Base-by-base conservation (phyloP, 176 grass and related monocot genomes). In the Oryza punctata region DNA sequence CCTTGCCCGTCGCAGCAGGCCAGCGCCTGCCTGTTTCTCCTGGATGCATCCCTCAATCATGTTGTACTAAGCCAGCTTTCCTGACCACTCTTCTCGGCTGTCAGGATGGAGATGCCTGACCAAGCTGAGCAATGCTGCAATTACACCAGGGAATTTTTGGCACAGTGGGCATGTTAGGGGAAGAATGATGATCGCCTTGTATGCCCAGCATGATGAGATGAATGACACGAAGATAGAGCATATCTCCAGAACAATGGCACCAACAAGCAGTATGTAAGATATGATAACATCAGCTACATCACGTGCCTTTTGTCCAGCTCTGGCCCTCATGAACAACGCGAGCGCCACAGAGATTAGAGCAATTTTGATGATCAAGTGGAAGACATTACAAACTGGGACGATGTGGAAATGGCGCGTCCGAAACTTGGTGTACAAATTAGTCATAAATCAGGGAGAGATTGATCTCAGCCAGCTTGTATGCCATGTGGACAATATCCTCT, bases 141-240 rank as follows among this genome's bases (percentile, higher is more conserved):
- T 15, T 68, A 18, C 29, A 35, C 65, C 14, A 68, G 29, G 65
- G 29, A 68, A 9, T 0, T 68, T 32, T 18, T 4, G 1, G 33
- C 33, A 38, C 32, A 69, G 7, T 10, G 67, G 67, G 9, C 33
- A 40, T 69, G 32, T 4, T 16, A 38, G 67, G 1, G 4, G 18
- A 69, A 18, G 18, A 19, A 16, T 21, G 8, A 69, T 7, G 67
- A 33, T 68, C 5, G 65, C 19, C 29, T 35, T 68, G 28, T 68
- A 68, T 35, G 65, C 65, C 65, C 65, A 68, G 10, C 29, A 68
- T 19, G 65, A 68, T 10, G 65, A 68, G 70, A 73, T 49, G 37
- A 73, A 47, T 26, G 70, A 73, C 70, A 73, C 49, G 70, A 73
- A 30, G 25, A 73, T 50, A 30, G 70, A 73, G 44, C 70, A 73